A percentile compares a stretch with the other conserved stretches of the same genome.
These are phyloP conservation scores for Boletus subparvulus DNA, from an alignment of 768 basidiomycete species.

Conservation along the genomic window DNA sequence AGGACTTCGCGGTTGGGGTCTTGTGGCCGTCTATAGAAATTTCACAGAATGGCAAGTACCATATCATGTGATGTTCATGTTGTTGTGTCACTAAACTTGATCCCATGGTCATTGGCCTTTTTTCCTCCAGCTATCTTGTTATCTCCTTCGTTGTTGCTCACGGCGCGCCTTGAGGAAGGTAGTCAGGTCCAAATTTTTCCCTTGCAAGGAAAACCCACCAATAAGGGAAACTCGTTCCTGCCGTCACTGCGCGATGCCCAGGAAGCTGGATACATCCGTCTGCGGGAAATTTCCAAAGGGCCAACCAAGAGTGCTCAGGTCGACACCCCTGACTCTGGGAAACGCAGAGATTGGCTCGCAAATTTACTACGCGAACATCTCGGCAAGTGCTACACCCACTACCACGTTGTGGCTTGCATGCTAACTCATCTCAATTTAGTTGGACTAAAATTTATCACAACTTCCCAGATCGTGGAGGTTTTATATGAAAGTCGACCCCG, in stretches of 20 bases:
- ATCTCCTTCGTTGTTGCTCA: slow-evolving; percentile 58
- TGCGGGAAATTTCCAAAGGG: slow-evolving; percentile 46
- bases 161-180: slow-evolving; percentile 55
- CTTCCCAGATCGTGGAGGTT: slow-evolving; percentile 60
- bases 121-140: slow-evolving; percentile 49
- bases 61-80: background rate
- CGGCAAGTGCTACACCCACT: slow-evolving; percentile 42
- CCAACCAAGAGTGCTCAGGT: slow-evolving; percentile 19
- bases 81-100: slow-evolving; percentile 14
- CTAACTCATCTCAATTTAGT: slow-evolving; percentile 42
- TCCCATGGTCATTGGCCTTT: slow-evolving; percentile 4
- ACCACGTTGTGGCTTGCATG: background rate
- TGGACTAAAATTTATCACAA: slow-evolving; percentile 66
- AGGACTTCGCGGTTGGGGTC: slow-evolving; percentile 68
- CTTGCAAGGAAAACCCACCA: slow-evolving; percentile 39
- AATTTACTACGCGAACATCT: slow-evolving; percentile 66
- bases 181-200: slow-evolving; percentile 49
- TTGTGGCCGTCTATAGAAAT: slow-evolving; percentile 75
- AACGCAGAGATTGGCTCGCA: slow-evolving; percentile 63
- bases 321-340: slow-evolving; percentile 25
- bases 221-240: slow-evolving; percentile 43
- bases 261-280: slow-evolving; percentile 51
- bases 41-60: slow-evolving; percentile 54
- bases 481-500: slow-evolving; percentile 60
- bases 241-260: slow-evolving; percentile 50